Evolutionary conservation across 768 basidiomycete genomes (phyloP), one percentile per base, ranked within the genome.

Genomic region (Tremella fuciformis): DNA sequence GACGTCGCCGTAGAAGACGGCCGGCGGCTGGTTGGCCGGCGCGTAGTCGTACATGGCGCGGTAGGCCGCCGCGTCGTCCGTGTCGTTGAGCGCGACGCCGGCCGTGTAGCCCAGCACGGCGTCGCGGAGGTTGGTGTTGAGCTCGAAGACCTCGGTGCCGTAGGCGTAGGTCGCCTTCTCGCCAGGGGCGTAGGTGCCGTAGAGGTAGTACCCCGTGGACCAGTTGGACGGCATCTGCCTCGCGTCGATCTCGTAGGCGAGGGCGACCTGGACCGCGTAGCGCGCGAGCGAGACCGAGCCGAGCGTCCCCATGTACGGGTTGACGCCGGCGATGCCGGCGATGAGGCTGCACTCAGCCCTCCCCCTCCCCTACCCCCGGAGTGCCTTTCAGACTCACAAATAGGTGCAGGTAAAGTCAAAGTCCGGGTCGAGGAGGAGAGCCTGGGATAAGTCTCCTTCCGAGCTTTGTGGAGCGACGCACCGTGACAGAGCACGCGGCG

Each of bases 121-220:
- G 26, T 76, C 66, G 9, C 78, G 73, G 9, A 81, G 71, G 52
- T 74, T 76, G 26, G 79, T 79, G 68, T 81, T 81, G 58, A 81
- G 66, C 69, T 80, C 79, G 67, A 78, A 80, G n/a, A 80, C 77
- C 70, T 81, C 80, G 19, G 79, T 81, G n/a, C 80, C 80, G 63
- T 81, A 80, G 22, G 78, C 62, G 25, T 54, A 47, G 13, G 59
- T 57, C 25, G 65, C 11, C 74, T 77, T 22, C 41, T 69, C 48
- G 41, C 66, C 73, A 1, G 78, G 78, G 7, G 55, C 63, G 22
- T 44, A 62, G 21, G 75, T 65, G 1, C 76, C 78, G 40, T 67
- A 72, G 0, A 77, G 69, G 55, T 77, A 76, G 62, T 79, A 80
- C 1, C 80, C 80, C 0, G 79, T 78, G 2, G 75, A 37, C 70